Conservation (phyloP, 164 flowering plant genomes). For the Berberis vulgaris region DNA sequence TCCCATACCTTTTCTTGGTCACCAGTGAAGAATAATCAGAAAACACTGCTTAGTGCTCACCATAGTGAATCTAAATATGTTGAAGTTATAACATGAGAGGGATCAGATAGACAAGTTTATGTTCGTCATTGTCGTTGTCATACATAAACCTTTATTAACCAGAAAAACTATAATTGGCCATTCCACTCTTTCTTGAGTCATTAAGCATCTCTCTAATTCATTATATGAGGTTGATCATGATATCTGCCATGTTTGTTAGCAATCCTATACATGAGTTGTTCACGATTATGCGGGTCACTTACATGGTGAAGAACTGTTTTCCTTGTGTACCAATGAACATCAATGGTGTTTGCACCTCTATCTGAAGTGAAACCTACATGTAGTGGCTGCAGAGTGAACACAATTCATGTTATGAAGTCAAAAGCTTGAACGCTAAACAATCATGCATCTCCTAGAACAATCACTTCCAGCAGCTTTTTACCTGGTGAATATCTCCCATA, state of each 20-base stretch:
- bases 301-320: conserved; percentile 85
- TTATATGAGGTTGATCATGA: no score
- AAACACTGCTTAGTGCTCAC: no score
- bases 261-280: no score
- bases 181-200: no score
- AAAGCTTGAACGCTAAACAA: neutral
- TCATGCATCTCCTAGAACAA: neutral
- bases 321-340: conserved; percentile 75
- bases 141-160: no score
- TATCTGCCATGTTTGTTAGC: no score
- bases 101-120: no score
- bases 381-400: conserved; percentile 51
- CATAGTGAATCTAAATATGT: no score
- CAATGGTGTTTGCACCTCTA: conserved; percentile 72
- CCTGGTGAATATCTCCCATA: conserved; percentile 90
- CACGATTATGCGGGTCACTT: conserved; percentile 8
- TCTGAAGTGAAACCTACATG: conserved; percentile 80
- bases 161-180: no score
- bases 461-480: conserved; percentile 1
- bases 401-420: neutral
- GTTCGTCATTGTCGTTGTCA: no score
- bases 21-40: neutral
- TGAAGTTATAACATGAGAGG: no score
- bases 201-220: no score
- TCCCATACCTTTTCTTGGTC: conserved; percentile 55